Percentiles rank a stretch among this genome's conserved stretches.
These are phyloP conservation scores for Ogataea populi-albae DNA, from an alignment of 805 yeast genomes.

Conservation along the genomic window DNA sequence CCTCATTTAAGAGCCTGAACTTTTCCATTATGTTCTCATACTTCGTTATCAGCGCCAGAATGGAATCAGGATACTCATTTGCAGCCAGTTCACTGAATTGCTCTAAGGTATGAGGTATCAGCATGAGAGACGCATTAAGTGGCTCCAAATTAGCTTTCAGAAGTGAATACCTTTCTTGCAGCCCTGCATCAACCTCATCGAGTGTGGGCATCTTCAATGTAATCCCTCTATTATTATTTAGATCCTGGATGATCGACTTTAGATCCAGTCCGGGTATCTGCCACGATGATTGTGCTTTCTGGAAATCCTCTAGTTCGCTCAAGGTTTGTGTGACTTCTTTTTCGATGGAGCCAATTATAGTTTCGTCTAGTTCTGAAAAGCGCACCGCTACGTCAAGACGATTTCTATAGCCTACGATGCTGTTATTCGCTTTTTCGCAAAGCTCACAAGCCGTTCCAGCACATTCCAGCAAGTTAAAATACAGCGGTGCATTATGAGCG, in stretches of 20 bases:
- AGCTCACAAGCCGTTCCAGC: constrained; percentile 33
- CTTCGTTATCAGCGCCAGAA: constrained; percentile 33
- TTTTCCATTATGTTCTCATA: constrained; percentile 40
- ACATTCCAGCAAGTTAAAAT: constrained; percentile 8
- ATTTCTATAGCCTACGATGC: constrained; percentile 29
- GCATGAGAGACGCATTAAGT: constrained; percentile 47
- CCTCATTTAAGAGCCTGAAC: constrained; percentile 40
- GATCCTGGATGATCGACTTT: constrained; percentile 9
- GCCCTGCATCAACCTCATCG: constrained; percentile 35
- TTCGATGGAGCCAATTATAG: constrained; percentile 41
- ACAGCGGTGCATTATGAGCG: constrained; percentile 26
- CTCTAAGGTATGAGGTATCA: constrained; percentile 49
- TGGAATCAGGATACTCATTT: constrained; percentile 30
- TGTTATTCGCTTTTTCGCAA: constrained; percentile 26
- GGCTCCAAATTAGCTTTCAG: constrained; percentile 47
- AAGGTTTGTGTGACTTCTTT: constrained; percentile 38
- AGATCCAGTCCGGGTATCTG: constrained; percentile 22
- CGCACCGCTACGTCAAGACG: constrained; percentile 40
- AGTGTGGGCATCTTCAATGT: constrained; percentile 38
- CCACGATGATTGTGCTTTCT: constrained; percentile 36
- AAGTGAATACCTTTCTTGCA: constrained; percentile 41
- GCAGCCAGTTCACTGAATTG: constrained; percentile 37
- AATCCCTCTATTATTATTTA: constrained; percentile 9
- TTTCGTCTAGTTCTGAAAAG: constrained; percentile 40
- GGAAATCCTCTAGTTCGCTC: constrained; percentile 36